These are phyloP conservation scores for Aspergillus nomiae DNA, from an alignment of 2,329 filamentous ascomycete species.

Conservation along the genomic window DNA sequence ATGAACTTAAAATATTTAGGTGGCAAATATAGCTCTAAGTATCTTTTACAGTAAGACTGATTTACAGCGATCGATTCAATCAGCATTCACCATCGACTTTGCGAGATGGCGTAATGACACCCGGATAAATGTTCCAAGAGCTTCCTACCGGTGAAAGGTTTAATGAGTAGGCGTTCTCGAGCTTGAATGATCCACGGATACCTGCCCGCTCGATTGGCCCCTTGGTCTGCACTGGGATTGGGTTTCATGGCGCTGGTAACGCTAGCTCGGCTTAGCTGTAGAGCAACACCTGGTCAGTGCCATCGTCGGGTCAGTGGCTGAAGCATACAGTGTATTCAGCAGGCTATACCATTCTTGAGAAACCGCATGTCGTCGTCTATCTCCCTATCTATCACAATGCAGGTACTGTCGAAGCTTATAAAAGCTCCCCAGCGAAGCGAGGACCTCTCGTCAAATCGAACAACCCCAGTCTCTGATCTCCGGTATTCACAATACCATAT, in stretches of 20 bases:
- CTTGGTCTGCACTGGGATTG: background rate
- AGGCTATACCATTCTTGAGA: background rate
- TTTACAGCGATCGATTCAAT: no score
- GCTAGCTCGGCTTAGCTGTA: background rate
- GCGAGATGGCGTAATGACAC: background rate
- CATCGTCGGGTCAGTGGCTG: background rate
- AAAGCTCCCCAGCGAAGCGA: background rate
- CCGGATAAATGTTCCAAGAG: background rate
- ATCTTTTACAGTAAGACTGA: no score
- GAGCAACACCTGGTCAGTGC: background rate
- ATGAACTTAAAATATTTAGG: no score
- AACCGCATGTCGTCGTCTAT: background rate
- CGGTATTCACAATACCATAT: background rate
- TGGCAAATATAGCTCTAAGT: no score
- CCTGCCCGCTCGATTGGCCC: background rate
- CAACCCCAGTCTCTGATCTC: no score
- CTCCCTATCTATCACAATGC: background rate
- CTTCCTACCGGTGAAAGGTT: background rate
- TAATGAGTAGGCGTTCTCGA: background rate
- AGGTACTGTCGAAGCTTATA: background rate
- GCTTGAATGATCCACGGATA: background rate
- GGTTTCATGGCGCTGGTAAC: background rate
- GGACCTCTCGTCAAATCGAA: background rate
- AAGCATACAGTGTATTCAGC: background rate
- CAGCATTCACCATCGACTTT: no score